These are phyloP conservation scores for Nannochloropsis gaditana DNA, from an alignment of 108 stramenopile genomes.

Conservation along the genomic window DNA sequence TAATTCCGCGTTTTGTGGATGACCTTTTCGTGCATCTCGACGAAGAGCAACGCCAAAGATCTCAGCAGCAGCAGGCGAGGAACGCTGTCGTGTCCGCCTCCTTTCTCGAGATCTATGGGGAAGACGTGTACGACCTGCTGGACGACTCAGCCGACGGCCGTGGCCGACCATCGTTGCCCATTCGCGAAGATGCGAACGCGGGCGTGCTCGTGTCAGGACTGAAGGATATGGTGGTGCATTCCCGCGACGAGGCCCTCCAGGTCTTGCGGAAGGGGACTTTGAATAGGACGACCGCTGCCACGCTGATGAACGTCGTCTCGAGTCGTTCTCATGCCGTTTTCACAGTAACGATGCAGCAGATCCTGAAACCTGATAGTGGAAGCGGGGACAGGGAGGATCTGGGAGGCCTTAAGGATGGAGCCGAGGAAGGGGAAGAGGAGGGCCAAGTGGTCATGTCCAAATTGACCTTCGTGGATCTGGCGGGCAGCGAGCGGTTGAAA, in stretches of 20 bases:
- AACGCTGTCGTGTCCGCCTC: conserved; percentile 58
- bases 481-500: conserved; percentile 51
- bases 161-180: not conserved
- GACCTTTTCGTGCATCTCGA: conserved; percentile 66
- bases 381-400: conserved; percentile 18
- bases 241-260: conserved; percentile 59
- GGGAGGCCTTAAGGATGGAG: conserved; percentile 20
- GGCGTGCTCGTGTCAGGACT: conserved; percentile 54
- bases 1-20: conserved; percentile 80
- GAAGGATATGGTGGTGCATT: conserved; percentile 28
- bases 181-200: conserved; percentile 61
- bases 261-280: conserved; percentile 75
- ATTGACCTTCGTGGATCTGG: conserved; percentile 51
- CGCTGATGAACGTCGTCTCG: conserved; percentile 71
- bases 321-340: conserved; percentile 58
- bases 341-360: conserved; percentile 52
- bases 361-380: not conserved
- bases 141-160: conserved; percentile 32
- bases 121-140: conserved; percentile 81
- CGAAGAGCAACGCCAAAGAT: conserved; percentile 26
- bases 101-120: conserved; percentile 89
- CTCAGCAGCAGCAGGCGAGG: conserved; percentile 54
- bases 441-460: conserved; percentile 44
- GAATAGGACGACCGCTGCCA: conserved; percentile 82
- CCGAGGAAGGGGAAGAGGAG: conserved; percentile 35